Evolutionary conservation across 2,329 filamentous ascomycete genomes (phyloP).

Genomic region (Chaetomium strumarium): DNA sequence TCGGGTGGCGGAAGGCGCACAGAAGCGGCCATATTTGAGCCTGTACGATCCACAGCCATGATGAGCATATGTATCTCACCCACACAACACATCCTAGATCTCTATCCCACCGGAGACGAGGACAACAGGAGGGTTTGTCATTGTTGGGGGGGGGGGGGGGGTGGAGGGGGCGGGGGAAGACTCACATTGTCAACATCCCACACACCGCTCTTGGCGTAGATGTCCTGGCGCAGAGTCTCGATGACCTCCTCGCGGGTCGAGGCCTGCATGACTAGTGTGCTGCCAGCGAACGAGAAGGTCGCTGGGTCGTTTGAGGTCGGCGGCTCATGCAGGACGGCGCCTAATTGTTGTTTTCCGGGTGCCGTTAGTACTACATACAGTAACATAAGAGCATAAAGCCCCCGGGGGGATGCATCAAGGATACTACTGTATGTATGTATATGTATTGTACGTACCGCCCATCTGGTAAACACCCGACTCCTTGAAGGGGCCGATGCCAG

Average conservation of each 20-base stretch:
- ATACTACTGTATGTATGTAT: neutral
- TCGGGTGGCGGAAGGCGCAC: conserved; percentile 27
- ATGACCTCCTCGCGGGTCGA: conserved; percentile 64
- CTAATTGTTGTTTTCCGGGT: conserved; percentile 37
- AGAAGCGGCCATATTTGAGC: conserved; percentile 32
- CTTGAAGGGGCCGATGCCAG: conserved; percentile 45
- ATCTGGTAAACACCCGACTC: conserved; percentile 55
- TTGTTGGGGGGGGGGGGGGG: too few relatives aligned
- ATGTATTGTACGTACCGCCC: conserved; percentile 53
- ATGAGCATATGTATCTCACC: too few relatives aligned
- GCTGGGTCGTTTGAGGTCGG: conserved; percentile 54
- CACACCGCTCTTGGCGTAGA: conserved; percentile 65
- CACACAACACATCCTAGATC: neutral
- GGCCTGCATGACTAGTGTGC: conserved; percentile 61
- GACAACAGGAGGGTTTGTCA: too few relatives aligned
- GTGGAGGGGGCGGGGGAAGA: conserved; percentile 35
- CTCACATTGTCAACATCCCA: conserved; percentile 71
- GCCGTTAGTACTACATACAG: neutral
- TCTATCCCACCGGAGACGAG: too few relatives aligned
- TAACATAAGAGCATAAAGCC: too few relatives aligned
- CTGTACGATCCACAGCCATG: conserved; percentile 12
- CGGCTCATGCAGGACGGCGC: conserved; percentile 60
- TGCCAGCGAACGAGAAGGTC: conserved; percentile 66
- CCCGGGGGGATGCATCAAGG: neutral
- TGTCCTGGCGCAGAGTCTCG: conserved; percentile 61